Base-by-base conservation (phyloP, 2,329 filamentous ascomycete species). In the Talaromyces sp. region DNA sequence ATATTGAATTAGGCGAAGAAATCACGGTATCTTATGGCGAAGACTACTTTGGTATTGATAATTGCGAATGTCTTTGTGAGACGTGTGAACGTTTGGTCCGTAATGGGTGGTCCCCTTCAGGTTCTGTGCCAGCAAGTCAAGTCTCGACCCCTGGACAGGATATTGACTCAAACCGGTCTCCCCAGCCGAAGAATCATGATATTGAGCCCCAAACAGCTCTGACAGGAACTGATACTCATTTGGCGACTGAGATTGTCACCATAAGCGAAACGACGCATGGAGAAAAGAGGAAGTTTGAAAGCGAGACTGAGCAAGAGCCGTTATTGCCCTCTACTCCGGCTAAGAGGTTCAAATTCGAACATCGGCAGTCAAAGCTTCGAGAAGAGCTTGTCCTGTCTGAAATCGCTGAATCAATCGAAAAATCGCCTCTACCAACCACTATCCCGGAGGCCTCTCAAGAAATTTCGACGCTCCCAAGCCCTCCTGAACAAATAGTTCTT, bases 1-100 rank as follows among this genome's bases (percentile, higher is more conserved):
- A 93, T 66, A 98, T 99, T 67, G 86, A 90, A 11, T 82, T 90
- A 0, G 95, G 93, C 3, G 93, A 99, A 67, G 95, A 99, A 76
- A 96, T 99, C 66, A 99, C 95, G 0, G 95, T 99, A 0, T 94
- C 90, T 0, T 99, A 99, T 73, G 93, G 94, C 27, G 93, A 96
- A 19, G 93, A 92, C 74, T 99, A 99, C 76, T 99, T 99, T 79
- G 95, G 95, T 2, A 89, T 92, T 52, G 88, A 93, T 75, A 99
- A 99, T 70, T 93, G 93, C 76, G 95, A 99, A 74, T 99, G 95
- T 74, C 82, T 99, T 1, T 99, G 95, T 76, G 85, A 86, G 70
- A 95, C 91, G 0, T 99, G 95, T 76, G 95, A 99, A 78, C 83
- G 85, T 24, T 81, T 83, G 3, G 80, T 86, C 65, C 84, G 85